These are phyloP conservation scores for Colletotrichum plurivorum DNA, from an alignment of 2,329 filamentous ascomycete species.

Conservation along the genomic window DNA sequence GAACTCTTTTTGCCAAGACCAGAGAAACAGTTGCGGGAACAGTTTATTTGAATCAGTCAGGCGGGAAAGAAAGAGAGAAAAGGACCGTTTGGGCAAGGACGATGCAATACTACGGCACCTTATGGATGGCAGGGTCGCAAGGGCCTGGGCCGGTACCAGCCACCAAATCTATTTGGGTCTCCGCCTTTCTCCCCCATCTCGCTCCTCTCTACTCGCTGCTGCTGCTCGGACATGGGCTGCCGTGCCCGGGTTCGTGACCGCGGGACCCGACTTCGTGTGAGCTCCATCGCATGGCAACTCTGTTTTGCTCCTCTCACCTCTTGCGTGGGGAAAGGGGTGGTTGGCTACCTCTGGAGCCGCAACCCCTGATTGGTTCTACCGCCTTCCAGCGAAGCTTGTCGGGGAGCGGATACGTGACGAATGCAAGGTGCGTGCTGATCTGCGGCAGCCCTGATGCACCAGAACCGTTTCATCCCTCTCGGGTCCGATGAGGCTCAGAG, in stretches of 20 bases:
- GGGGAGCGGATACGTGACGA: constrained; percentile 4
- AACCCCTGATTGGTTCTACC: neutral
- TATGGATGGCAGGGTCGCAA: neutral
- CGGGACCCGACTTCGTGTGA: constrained; percentile 7
- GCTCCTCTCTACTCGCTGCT: neutral
- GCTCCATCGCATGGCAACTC: constrained; percentile 24
- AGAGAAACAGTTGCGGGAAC: neutral
- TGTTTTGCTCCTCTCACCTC: constrained; percentile 14
- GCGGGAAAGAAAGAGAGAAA: neutral
- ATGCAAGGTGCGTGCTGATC: constrained; percentile 28
- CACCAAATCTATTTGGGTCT: constrained; percentile 3
- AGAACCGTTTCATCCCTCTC: constrained; percentile 37
- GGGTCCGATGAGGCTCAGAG: constrained; percentile 27
- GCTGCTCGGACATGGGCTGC: constrained; percentile 14
- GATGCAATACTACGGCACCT: neutral
- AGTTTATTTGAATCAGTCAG: constrained; percentile 31
- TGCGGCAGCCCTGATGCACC: constrained; percentile 40
- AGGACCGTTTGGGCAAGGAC: too few species aligned
- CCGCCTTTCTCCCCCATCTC: neutral
- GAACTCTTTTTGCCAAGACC: constrained; percentile 23
- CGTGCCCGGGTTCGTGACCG: neutral
- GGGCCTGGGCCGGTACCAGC: constrained; percentile 24
- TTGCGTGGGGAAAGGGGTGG: constrained; percentile 18
- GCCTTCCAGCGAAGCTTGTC: constrained; percentile 14
- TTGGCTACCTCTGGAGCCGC: constrained; percentile 1